phyloP scores from a whole-genome alignment of 1,284 basidiomycete genomes.

The Pyrrhoderma lamaoense region DNA sequence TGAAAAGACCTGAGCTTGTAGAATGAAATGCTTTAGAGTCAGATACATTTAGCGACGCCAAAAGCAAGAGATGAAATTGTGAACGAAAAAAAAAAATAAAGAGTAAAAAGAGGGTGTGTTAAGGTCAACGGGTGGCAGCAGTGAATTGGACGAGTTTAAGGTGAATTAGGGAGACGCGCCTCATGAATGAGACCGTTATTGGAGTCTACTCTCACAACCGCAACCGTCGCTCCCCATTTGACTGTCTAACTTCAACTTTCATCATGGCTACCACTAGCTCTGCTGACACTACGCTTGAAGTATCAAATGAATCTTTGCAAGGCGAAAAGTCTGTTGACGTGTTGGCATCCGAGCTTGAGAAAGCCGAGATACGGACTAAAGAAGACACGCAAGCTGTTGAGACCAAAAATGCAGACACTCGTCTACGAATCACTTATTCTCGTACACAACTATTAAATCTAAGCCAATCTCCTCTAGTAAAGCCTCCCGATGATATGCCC shows the following conservation, averaged over 20 bases:
- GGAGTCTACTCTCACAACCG: neutral
- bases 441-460: conserved; percentile 60
- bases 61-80: neutral
- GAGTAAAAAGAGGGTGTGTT: neutral
- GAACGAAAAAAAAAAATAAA: neutral
- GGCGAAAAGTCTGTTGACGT: conserved; percentile 23
- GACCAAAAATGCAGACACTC: conserved; percentile 26
- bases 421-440: conserved; percentile 43
- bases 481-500: conserved; percentile 68
- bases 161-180: neutral
- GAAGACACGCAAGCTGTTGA: conserved; percentile 24
- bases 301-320: conserved; percentile 1
- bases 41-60: conserved; percentile 24
- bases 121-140: neutral
- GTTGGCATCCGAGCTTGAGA: conserved; percentile 31
- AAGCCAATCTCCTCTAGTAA: conserved; percentile 70
- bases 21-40: conserved; percentile 68
- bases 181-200: neutral
- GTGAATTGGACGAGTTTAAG: neutral
- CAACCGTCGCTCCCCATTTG: conserved; percentile 1
- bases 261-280: conserved; percentile 16
- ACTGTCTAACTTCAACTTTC: conserved; percentile 6
- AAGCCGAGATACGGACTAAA: conserved; percentile 30
- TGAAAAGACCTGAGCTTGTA: conserved; percentile 50
- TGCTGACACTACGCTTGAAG: conserved; percentile 12